Base-by-base conservation (phyloP, 202 grass and related monocot species). In the Panicum hallii region DNA sequence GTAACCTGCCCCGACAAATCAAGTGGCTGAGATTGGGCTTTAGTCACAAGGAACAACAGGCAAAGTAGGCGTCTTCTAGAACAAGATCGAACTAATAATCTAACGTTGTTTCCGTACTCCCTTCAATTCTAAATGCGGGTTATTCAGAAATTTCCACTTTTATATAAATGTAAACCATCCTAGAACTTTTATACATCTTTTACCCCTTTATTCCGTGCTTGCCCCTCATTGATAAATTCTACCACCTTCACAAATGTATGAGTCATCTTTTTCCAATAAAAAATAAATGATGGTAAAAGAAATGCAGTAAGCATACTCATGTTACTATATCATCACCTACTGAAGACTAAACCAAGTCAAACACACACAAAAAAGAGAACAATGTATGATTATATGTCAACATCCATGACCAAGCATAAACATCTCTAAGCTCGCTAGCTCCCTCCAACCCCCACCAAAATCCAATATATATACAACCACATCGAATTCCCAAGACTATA, bases 391-490 rank as follows among this genome's bases (percentile, higher is more conserved):
- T 68, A 81, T 64, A 47, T 49, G 67, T 90, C 73, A 67, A 26
- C 67, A 90, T 90, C 66, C 74, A 79, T 36, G 84, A 83, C 49
- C 43, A 79, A 44, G 83, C 66, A 67, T 67, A 45, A 82, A 61
- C 47, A 48, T 22, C 3, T 75, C 40, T n/a, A 45, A 45, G 52
- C 5, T 82, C 40, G 32, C 57, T 63, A 84, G 83, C 32, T 80
- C 42, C 79, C 42, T 74, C 82, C 50, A 62, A 82, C 65, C 15
- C 19, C 26, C 60, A 11, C 23, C 53, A 74, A 3, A 63, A 46
- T 4, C 56, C 75, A 71, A 83, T 73, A 80, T 84, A 90, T 83
- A 90, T 79, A 72, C 10, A 79, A 41, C 60, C 79, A 61, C 60
- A 50, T 49, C 7, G 64, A 84, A 70, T 64, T 63, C 70, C 26